Base-by-base conservation (phyloP, 495 filamentous ascomycete species). In the Daldinia bambusicola region DNA sequence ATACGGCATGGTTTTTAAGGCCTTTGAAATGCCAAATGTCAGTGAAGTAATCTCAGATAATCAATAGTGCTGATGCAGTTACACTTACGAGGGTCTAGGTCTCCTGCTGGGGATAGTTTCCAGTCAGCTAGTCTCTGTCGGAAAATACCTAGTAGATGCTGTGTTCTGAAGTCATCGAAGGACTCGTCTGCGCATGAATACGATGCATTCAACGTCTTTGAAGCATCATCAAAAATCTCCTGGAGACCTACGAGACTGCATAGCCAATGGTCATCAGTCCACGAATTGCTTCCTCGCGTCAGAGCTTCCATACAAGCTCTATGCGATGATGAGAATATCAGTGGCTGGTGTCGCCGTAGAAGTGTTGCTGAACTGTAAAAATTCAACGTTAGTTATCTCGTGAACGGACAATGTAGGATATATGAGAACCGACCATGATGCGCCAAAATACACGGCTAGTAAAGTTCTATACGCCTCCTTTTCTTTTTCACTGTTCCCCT, bases 361-460 rank as follows among this genome's bases (percentile, higher is more conserved):
- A 72, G 56, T 20, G 70, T 72, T 14, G 64, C 56, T 1, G 60
- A 43, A 37, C 70, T 72, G 38, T 50, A 22, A 31, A 31, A 10
- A 45, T 0, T 4, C 1, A 56, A 30, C 16, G 2, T 34, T 56
- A 68, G 60, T 65, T 16, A 36, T 6, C 12, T 3, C 12, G 36
- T 41, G 2, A 12, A 13, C 20, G 43, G n/a, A 32, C 30, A 20
- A 20, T 18, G 8, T 1, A 7, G 20, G 36, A 31, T 40, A 36
- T 10, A 13, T 38, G 6, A 56, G 16, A 13, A 71, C 70, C 34
- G 14, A 72, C 70, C 55, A 67, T 36, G 70, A 68, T 57, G 70
- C 65, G 10, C 70, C 64, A 52, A 72, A 43, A 53, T 72, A 72
- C n/a, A 72, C 64, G 13, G 64, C 65, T 41, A 72, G 55, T 31